Base-by-base conservation (phyloP, 371 early-diverging fungal genomes). In the Batrachochytrium dendrobatidis region DNA sequence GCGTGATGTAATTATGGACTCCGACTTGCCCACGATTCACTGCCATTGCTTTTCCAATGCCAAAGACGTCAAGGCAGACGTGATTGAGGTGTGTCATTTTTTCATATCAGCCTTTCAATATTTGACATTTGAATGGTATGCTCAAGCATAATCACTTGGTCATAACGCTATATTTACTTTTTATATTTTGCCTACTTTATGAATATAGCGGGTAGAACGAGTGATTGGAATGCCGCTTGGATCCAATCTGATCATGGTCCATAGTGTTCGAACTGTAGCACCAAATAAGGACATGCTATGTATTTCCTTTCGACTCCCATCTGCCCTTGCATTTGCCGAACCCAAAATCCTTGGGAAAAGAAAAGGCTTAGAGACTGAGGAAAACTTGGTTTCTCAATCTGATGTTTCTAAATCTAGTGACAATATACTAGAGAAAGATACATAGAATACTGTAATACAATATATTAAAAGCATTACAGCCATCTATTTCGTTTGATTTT, bases 261-360 rank as follows among this genome's bases (percentile, higher is more conserved):
- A 88, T 60, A 82, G 76, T 62, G 97, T 98, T 1, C 84, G 97
- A 28, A 87, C 85, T 53, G 99, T 98, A 0, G 95, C 99, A 1
- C 99, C 99, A 1, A 92, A 92, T 60, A 98, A 96, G 77, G 92
- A 95, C 48, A 97, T 98, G 99, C 87, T 89, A 65, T 97, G 99
- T 63, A 72, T 95, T 35, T 86, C 90, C 4, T 91, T 98, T 61
- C 56, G 73, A 22, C 53, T 78, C 46, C 79, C 79, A 3, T 46
- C 56, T 15, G 70, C 57, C 33, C 70, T 74, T 20, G 80, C 76
- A 6, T 79, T 69, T 59, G 72, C 60, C 2, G 58, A 62, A 25
- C 72, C 67, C n/a, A 28, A 20, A n/a, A 32, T 48, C 25, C 49
- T 48, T 24, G 49, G 49, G 7, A 48, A 48, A 29, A 22, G 49